Base-by-base conservation (phyloP, 2,329 filamentous ascomycete genomes). In the Calonectria crousiana region DNA sequence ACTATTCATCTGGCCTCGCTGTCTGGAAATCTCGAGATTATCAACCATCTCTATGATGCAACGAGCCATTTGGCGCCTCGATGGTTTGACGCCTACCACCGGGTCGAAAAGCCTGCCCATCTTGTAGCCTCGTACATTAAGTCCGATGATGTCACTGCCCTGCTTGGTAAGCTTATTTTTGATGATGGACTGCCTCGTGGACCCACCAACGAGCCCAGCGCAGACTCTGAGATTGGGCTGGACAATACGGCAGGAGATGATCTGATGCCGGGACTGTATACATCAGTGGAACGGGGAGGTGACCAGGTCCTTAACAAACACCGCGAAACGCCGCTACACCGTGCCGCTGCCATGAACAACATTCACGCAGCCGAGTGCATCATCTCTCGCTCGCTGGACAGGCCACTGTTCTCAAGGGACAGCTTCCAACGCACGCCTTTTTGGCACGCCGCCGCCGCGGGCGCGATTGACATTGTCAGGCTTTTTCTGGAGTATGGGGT, bases 261-360 rank as follows among this genome's bases (percentile, higher is more conserved):
- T 23, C 5, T 14, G 3, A 4, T n/a, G 28, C 23, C 26, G 16
- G 23, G 34, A 0, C 38, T 41, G 23, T 18, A 34, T n/a, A 3
- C 6, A 13, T 18, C 16, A 8, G 34, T 4, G 23, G 16, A 67
- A 13, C n/a, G 5, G 30, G 44, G n/a, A 52, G 26, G 32, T 14
- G n/a, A 30, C 1, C 30, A 41, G 4, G 20, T 18, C 1, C 30
- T 34, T 6, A 67, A 67, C 18, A 34, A 34, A 26, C 18, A 26
- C 2, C 30, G n/a, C 9, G 65, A 67, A 53, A 67, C 65, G 8
- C 47, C 65, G 2, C 11, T 67, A 16, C 65, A 67, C 10, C 65
- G 65, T 11, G 65, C 47, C 6, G 65, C 65, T 36, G 47, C 65
- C 3, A 67, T 67, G 65, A 28, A 60, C 56, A 60, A 60, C 56